Base-by-base conservation (phyloP, 768 basidiomycete genomes). In the Suillus paluster region DNA sequence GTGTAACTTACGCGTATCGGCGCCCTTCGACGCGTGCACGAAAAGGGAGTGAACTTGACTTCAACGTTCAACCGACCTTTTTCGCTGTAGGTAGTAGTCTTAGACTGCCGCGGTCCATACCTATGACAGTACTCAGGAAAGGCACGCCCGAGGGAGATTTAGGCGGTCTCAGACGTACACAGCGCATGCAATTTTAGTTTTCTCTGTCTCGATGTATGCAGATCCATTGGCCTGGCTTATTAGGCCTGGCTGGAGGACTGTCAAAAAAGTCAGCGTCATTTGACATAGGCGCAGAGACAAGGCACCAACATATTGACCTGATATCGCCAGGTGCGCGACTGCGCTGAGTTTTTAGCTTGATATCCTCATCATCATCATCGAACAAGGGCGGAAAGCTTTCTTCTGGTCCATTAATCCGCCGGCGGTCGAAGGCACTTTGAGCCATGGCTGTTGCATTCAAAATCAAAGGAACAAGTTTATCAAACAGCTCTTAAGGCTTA, bases 31-130 rank as follows among this genome's bases (percentile, higher is more conserved):
- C 81, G 83, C 33, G 79, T 75, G 67, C 90, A 94, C 9, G 97
- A 94, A 73, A 97, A 99, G 0, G 97, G 97, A 2, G 96, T 85
- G 69, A 96, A 98, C 76, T 98, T 98, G 57, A 99, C 93, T 77
- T 99, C 96, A 8, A 99, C 92, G 63, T 95, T 98, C 57, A 99
- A 77, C 58, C 84, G 85, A 1, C 97, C 97, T 62, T 86, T 89
- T 68, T 98, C 97, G 64, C 83, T 94, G 71, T 96, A 99, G 4
- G 86, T 75, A 15, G 82, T 81, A 58, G 84, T 91, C 80, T 91
- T 94, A 33, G 90, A 88, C 70, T 94, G 93, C 60, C 93, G 87
- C 21, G 93, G 93, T 5, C 93, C 91, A 75, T 94, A 94, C 27
- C 92, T 93, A 63, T 23, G 27, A 45, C 14, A 38, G 21, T 30